Evolutionary conservation across 179 eudicot species (phyloP).

Genomic region (Beta lomatogona): DNA sequence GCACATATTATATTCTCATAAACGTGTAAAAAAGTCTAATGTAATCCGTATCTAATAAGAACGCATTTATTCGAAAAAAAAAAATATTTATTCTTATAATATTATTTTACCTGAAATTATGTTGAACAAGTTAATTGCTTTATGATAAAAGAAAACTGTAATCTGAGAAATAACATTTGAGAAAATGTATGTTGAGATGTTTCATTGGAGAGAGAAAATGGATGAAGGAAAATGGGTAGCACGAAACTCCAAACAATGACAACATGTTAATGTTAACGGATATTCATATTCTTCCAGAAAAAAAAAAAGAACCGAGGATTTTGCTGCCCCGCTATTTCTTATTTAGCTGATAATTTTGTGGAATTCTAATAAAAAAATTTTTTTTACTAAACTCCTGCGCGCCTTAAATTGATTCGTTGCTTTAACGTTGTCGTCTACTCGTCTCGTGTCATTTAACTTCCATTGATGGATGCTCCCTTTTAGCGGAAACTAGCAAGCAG

Average conservation of each 20-base stretch:
- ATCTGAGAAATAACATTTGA: not conserved
- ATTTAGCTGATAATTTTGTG: not conserved
- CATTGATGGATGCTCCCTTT: too few relatives aligned
- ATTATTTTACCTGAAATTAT: constrained; percentile 10
- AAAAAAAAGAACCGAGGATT: not conserved
- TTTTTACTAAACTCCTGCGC: too few relatives aligned
- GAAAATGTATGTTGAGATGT: not conserved
- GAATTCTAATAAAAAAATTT: too few relatives aligned
- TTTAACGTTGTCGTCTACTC: too few relatives aligned
- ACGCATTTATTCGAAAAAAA: too few relatives aligned
- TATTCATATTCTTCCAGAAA: not conserved
- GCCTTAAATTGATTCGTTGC: too few relatives aligned
- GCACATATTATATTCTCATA: too few relatives aligned
- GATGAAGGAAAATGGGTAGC: not conserved
- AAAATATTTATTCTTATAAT: too few relatives aligned
- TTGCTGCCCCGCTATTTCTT: constrained; percentile 16
- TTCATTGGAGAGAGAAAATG: not conserved
- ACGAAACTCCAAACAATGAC: not conserved
- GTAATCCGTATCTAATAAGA: too few relatives aligned
- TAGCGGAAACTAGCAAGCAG: too few relatives aligned
- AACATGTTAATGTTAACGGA: constrained; percentile 2
- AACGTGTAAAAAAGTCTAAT: too few relatives aligned
- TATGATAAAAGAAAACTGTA: not conserved
- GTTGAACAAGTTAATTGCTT: not conserved
- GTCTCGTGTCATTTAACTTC: too few relatives aligned